Percentiles rank a stretch among this genome's conserved stretches.
Evolutionary conservation across 2,329 filamentous ascomycete species (phyloP).

Genomic region (Exophiala mesophila): DNA sequence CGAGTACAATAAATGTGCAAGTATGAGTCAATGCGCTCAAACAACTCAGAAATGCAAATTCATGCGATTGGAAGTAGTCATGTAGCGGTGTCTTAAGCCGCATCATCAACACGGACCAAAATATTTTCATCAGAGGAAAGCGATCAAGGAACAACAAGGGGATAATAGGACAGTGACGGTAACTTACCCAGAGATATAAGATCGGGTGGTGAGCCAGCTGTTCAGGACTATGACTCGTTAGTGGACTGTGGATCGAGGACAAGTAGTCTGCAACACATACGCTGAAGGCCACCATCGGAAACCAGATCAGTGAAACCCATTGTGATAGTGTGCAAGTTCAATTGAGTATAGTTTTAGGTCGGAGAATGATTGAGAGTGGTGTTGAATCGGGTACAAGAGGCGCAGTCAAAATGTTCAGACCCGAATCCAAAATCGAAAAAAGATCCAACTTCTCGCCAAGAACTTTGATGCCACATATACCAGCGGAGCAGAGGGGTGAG

Average conservation of each 20-base stretch:
- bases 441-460: neutral
- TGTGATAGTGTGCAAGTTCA: constrained; percentile 20
- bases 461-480: neutral
- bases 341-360: neutral
- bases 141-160: constrained; percentile 26
- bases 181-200: constrained; percentile 79
- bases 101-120: constrained; percentile 97
- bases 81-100: constrained; percentile 83
- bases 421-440: constrained; percentile 1
- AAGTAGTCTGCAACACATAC: no score
- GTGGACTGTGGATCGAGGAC: no score
- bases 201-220: constrained; percentile 68
- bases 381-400: no score
- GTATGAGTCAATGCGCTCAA: no score
- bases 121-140: constrained; percentile 63
- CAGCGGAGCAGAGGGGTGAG: no score
- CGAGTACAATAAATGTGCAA: neutral
- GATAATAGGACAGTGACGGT: no score
- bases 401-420: constrained; percentile 2
- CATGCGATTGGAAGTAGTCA: constrained; percentile 73
- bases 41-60: constrained; percentile 68
- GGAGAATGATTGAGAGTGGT: neutral
- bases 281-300: constrained; percentile 57
- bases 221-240: constrained; percentile 59
- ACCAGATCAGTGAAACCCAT: constrained; percentile 66